Conservation (phyloP, 495 filamentous ascomycete genomes). For the Xylaria palmicola region DNA sequence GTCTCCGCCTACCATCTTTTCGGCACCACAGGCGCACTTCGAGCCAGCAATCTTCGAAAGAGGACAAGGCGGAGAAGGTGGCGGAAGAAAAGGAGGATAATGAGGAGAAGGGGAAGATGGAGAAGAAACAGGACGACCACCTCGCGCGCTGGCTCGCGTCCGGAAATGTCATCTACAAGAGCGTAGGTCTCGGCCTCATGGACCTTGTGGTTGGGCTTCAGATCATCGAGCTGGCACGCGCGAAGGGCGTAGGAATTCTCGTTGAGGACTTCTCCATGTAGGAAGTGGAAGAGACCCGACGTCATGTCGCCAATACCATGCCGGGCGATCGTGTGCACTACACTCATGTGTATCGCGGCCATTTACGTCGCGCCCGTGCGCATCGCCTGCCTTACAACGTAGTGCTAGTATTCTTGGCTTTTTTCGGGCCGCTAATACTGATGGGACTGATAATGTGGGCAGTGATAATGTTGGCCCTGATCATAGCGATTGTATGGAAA, state of each 20-base stretch:
- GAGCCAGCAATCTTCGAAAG: conserved; percentile 14
- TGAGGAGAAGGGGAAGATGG: too few species aligned
- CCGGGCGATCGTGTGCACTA: not conserved
- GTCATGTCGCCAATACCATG: not conserved
- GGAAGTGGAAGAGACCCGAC: not conserved
- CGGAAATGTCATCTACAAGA: conserved; percentile 88
- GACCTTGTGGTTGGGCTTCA: conserved; percentile 75
- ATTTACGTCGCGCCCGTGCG: too few species aligned
- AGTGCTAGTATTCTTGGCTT: too few species aligned
- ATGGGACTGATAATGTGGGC: too few species aligned
- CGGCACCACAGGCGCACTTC: not conserved
- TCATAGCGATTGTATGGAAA: too few species aligned
- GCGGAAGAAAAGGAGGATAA: too few species aligned
- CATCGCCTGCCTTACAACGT: too few species aligned
- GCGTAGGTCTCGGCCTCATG: conserved; percentile 78
- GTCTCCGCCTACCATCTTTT: conserved; percentile 2
- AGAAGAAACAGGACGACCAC: conserved; percentile 51
- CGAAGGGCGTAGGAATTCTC: conserved; percentile 68
- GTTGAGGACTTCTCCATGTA: conserved; percentile 63
- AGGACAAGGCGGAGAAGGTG: too few species aligned
- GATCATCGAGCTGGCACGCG: conserved; percentile 69
- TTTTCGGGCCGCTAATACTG: too few species aligned
- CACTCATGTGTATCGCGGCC: too few species aligned
- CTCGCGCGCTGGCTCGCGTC: conserved; percentile 68
- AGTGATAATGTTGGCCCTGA: too few species aligned